These are phyloP conservation scores for Metschnikowia amazonensis DNA, from an alignment of 805 yeast genomes.

Conservation along the genomic window DNA sequence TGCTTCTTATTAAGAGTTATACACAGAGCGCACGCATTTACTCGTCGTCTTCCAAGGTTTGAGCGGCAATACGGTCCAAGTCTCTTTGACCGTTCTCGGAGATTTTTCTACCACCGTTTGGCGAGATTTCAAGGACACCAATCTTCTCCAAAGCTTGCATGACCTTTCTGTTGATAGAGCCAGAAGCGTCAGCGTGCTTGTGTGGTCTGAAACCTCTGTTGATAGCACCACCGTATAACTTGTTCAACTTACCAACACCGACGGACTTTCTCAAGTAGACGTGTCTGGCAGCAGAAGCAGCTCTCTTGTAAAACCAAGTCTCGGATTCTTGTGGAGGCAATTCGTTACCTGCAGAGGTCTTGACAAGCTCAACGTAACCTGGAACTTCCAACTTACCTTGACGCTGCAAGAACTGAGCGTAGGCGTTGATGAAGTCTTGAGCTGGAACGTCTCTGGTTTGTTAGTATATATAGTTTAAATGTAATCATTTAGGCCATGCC, in stretches of 20 bases:
- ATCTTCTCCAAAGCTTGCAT: constrained; percentile 97
- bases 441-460: constrained; percentile 97
- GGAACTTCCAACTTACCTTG: constrained; percentile 99
- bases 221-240: constrained; percentile 97
- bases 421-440: constrained; percentile 98
- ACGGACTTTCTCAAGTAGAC: constrained; percentile 98
- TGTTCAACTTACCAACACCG: constrained; percentile 99
- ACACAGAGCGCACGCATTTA: constrained; percentile 16
- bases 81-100: constrained; percentile 99
- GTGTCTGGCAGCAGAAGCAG: constrained; percentile 99
- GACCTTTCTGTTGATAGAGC: constrained; percentile 98
- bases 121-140: constrained; percentile 93
- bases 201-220: constrained; percentile 99
- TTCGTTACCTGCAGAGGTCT: constrained; percentile 98
- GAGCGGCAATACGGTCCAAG: constrained; percentile 99
- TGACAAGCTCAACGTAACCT: constrained; percentile 99
- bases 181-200: constrained; percentile 98
- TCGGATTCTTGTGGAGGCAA: constrained; percentile 99
- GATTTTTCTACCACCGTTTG: constrained; percentile 99
- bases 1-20: constrained; percentile 19
- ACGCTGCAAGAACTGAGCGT: constrained; percentile 99
- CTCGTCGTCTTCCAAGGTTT: constrained; percentile 87
- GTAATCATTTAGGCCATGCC: neutral
- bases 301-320: constrained; percentile 99
- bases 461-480: neutral